Percentiles rank a stretch among this genome's conserved stretches.
These are phyloP conservation scores for Dendrocalamus latiflorus DNA, from an alignment of 202 grass and related monocot species.

Conservation along the genomic window DNA sequence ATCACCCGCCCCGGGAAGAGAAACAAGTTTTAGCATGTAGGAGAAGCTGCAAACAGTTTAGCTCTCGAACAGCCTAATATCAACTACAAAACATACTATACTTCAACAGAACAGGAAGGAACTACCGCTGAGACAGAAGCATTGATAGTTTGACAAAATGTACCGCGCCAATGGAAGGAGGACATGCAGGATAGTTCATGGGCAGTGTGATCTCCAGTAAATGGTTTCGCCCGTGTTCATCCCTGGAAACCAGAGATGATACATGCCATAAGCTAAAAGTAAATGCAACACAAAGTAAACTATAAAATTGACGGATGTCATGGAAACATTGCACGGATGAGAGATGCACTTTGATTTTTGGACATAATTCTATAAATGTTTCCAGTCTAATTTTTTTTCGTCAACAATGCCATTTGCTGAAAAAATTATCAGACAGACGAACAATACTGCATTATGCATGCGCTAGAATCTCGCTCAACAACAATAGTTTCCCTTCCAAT, in stretches of 20 bases:
- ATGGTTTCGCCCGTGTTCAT: slow-evolving; percentile 53
- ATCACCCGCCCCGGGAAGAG: too few species aligned
- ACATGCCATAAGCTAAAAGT: slow-evolving; percentile 2
- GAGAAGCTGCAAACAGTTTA: too few species aligned
- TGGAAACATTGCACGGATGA: background rate
- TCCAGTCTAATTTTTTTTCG: background rate
- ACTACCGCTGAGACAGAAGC: too few species aligned
- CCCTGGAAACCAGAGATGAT: slow-evolving; percentile 26
- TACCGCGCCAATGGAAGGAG: slow-evolving; percentile 53
- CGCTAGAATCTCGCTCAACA: background rate
- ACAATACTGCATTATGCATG: background rate
- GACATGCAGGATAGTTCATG: slow-evolving; percentile 44
- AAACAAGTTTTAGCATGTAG: too few species aligned
- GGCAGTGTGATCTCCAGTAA: slow-evolving; percentile 58
- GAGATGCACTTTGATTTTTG: too few species aligned
- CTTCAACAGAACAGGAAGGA: too few species aligned
- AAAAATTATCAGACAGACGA: too few species aligned
- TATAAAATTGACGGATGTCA: background rate
- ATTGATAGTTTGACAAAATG: background rate
- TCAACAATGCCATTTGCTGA: background rate
- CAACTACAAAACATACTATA: too few species aligned
- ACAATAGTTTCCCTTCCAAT: too few species aligned
- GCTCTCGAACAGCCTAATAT: too few species aligned
- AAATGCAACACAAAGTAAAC: background rate
- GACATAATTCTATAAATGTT: background rate